Evolutionary conservation across 1,284 basidiomycete genomes (phyloP).

Genomic region (Irpex sp.): DNA sequence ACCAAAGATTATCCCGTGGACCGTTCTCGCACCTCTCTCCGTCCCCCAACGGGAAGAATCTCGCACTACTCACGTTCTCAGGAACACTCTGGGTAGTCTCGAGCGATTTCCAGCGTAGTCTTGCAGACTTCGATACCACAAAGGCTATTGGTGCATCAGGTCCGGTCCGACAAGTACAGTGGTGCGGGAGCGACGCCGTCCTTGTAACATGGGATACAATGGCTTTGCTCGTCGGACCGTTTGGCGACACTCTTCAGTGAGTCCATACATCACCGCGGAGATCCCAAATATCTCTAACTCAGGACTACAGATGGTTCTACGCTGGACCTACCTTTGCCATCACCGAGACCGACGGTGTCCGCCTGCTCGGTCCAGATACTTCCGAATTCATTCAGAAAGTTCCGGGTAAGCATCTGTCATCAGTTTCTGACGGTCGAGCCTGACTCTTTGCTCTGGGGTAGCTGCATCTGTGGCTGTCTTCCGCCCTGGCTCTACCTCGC

Average conservation of each 20-base stretch:
- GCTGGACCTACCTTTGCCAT: constrained; percentile 74
- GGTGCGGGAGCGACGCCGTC: constrained; percentile 97
- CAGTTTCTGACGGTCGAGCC: constrained; percentile 6
- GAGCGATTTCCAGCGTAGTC: constrained; percentile 84
- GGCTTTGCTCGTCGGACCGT: constrained; percentile 87
- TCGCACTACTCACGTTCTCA: constrained; percentile 77
- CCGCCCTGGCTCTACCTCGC: constrained; percentile 88
- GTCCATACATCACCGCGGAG: constrained; percentile 25
- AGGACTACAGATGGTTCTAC: constrained; percentile 36
- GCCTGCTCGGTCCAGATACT: constrained; percentile 74
- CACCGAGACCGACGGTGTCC: constrained; percentile 86
- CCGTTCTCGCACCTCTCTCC: constrained; percentile 87
- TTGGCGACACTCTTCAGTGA: constrained; percentile 83
- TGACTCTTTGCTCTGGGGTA: constrained; percentile 24
- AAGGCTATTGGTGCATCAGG: constrained; percentile 49
- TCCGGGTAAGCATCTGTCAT: constrained; percentile 49
- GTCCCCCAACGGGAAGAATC: constrained; percentile 91
- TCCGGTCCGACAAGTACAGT: constrained; percentile 70
- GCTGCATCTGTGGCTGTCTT: constrained; percentile 82
- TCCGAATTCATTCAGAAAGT: constrained; percentile 95
- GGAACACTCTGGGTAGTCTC: constrained; percentile 90
- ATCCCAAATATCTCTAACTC: neutral
- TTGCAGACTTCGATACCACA: constrained; percentile 81
- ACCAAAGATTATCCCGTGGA: constrained; percentile 86
- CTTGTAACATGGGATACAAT: constrained; percentile 82